Evolutionary conservation across 257 asterid species (phyloP).

Genomic region (Lithospermum erythrorhizon): DNA sequence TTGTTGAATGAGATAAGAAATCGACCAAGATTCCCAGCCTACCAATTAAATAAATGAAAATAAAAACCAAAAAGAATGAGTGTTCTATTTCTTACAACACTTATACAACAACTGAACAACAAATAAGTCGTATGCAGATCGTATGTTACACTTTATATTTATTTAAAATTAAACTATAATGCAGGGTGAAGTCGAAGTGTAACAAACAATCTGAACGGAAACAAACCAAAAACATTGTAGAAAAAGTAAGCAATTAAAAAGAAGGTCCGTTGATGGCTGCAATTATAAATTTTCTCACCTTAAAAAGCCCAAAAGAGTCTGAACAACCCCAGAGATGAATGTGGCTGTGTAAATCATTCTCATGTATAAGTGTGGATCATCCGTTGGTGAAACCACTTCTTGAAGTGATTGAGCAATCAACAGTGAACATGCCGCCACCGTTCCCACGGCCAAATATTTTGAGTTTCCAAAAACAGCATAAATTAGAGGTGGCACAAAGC

Average conservation of each 20-base stretch:
- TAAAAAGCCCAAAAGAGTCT: slow-evolving; percentile 44
- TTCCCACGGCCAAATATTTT: slow-evolving; percentile 73
- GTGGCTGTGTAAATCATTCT: slow-evolving; percentile 57
- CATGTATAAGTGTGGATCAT: slow-evolving; percentile 25
- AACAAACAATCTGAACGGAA: no score
- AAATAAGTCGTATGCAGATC: no score
- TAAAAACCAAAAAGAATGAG: no score
- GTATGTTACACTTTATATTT: no score
- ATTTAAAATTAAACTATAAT: no score
- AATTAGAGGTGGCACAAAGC: slow-evolving; percentile 70
- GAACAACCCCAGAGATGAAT: slow-evolving; percentile 53
- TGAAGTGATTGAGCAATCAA: slow-evolving; percentile 43
- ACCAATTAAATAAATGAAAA: not conserved
- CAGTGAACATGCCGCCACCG: slow-evolving; percentile 77
- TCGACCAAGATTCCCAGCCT: slow-evolving; percentile 79
- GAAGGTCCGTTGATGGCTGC: no score
- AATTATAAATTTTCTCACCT: no score
- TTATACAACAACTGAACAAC: no score
- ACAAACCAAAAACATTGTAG: no score
- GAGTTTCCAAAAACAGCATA: slow-evolving; percentile 74
- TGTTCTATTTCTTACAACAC: no score
- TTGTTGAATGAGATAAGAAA: slow-evolving; percentile 76
- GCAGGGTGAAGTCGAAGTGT: no score
- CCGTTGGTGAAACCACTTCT: slow-evolving; percentile 23
- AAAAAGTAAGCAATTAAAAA: no score